These are phyloP conservation scores for Lachnellula suecica DNA, from an alignment of 2,329 filamentous ascomycete species.

Conservation along the genomic window DNA sequence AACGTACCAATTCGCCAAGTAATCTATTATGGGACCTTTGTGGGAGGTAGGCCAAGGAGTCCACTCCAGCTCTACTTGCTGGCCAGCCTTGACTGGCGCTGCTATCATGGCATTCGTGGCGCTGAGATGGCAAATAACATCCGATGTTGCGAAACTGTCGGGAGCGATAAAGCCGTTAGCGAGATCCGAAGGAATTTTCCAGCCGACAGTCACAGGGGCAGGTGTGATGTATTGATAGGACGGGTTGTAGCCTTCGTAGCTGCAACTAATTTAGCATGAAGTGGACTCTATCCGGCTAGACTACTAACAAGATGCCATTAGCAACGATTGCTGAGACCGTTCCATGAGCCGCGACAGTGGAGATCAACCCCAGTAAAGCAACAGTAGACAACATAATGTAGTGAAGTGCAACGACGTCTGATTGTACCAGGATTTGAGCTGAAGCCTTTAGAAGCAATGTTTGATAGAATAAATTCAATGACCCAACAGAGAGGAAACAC, in stretches of 20 bases:
- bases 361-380: slow-evolving; percentile 17
- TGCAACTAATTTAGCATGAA: slow-evolving; percentile 9
- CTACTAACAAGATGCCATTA: slow-evolving; percentile 29
- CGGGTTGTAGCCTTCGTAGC: slow-evolving; percentile 36
- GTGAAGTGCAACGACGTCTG: background rate
- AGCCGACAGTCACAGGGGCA: slow-evolving; percentile 49
- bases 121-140: slow-evolving; percentile 63
- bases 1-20: slow-evolving; percentile 33
- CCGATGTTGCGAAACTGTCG: slow-evolving; percentile 42
- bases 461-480: background rate
- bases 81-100: slow-evolving; percentile 59
- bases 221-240: slow-evolving; percentile 31
- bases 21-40: slow-evolving; percentile 39
- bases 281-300: too few species aligned
- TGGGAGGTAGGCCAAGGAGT: slow-evolving; percentile 63
- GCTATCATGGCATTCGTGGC: slow-evolving; percentile 50
- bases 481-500: background rate
- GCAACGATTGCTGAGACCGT: slow-evolving; percentile 28
- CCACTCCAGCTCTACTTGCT: slow-evolving; percentile 42
- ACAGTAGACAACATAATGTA: slow-evolving; percentile 20
- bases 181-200: slow-evolving; percentile 45
- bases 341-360: slow-evolving; percentile 26
- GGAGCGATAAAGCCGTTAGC: slow-evolving; percentile 54
- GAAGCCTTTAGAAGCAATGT: slow-evolving; percentile 1
- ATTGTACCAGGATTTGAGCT: background rate